Conservation (phyloP, 108 stramenopile genomes). For the Skeletonema marinoi region DNA sequence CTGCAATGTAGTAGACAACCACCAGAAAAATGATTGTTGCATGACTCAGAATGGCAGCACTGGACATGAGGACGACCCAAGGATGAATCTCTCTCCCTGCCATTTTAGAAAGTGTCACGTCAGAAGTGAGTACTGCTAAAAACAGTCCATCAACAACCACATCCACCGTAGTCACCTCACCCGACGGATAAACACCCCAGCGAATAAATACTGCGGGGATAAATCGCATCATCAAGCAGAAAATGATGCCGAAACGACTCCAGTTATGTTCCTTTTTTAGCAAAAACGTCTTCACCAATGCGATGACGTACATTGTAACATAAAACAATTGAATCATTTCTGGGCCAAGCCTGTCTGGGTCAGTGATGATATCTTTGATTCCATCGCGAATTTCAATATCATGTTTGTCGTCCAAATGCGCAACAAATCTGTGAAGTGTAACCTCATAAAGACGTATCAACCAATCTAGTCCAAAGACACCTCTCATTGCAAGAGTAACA, state of each 20-base stretch:
- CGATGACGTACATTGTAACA: constrained; percentile 65
- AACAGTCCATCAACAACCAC: constrained; percentile 88
- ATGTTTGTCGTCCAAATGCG: constrained; percentile 42
- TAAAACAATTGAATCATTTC: constrained; percentile 68
- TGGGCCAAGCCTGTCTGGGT: constrained; percentile 52
- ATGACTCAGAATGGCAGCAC: constrained; percentile 75
- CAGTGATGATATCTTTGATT: constrained; percentile 52
- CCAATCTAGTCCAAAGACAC: constrained; percentile 80
- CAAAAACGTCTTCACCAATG: constrained; percentile 64
- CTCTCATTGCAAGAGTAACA: constrained; percentile 63
- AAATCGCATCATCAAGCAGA: constrained; percentile 76
- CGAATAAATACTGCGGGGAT: constrained; percentile 75
- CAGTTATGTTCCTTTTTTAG: constrained; percentile 72
- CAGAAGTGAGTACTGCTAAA: constrained; percentile 83
- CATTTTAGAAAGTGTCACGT: constrained; percentile 89
- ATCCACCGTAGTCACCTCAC: constrained; percentile 48
- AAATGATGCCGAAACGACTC: constrained; percentile 79
- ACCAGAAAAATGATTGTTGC: constrained; percentile 80
- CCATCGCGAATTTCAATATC: constrained; percentile 56
- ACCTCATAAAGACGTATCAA: constrained; percentile 58
- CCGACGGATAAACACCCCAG: constrained; percentile 42
- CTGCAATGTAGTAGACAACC: constrained; percentile 84
- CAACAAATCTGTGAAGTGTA: constrained; percentile 52
- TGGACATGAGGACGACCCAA: constrained; percentile 84
- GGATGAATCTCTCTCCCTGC: constrained; percentile 89